Evolutionary conservation across 1,139 yeast species (phyloP), one percentile per base, ranked within the genome.

Genomic region (Saccharomycopsis crataegensis): DNA sequence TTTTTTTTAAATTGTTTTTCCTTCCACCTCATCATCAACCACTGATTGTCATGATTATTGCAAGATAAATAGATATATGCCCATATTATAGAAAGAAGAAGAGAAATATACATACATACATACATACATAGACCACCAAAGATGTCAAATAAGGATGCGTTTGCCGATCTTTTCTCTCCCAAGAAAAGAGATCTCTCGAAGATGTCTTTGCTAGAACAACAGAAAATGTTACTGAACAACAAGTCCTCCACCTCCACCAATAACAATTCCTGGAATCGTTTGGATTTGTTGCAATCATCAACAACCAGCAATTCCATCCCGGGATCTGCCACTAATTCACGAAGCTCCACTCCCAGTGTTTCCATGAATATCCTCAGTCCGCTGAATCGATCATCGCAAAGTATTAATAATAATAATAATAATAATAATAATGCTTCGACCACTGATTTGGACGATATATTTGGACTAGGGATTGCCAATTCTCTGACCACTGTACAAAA

Each of bases 161-260:
- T 57, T 57, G 59, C 59, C 14, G 71, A 68, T 60, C 50, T 64
- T 16, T 64, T 66, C 3, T 63, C 68, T 9, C 34, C 50, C 62
- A 60, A 62, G 56, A 64, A 60, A 55, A 55, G 59, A 31, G 63
- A 68, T 43, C 55, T 58, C 28, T 56, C 65, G 2, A 65, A 63
- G 44, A 50, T 70, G 40, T 59, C 69, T 0, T 51, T 71, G 49
- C 62, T 65, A 1, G 67, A 70, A 54, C 62, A 68, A 43, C 64
- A 64, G 60, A 59, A 59, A 46, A 52, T 60, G 14, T 17, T 60
- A 44, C 22, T 14, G 16, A 17, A 14, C 12, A 49, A 14, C 43
- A 17, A 22, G 48, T 9, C 22, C 55, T 22, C 28, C 45, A 11
- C n/a, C n/a, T 6, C 34, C 45, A 11, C 33, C 50, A 31, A 32